Evolutionary conservation across 495 filamentous ascomycete species (phyloP), one percentile per base, ranked within the genome.

Genomic region (Haplographium delicatum): DNA sequence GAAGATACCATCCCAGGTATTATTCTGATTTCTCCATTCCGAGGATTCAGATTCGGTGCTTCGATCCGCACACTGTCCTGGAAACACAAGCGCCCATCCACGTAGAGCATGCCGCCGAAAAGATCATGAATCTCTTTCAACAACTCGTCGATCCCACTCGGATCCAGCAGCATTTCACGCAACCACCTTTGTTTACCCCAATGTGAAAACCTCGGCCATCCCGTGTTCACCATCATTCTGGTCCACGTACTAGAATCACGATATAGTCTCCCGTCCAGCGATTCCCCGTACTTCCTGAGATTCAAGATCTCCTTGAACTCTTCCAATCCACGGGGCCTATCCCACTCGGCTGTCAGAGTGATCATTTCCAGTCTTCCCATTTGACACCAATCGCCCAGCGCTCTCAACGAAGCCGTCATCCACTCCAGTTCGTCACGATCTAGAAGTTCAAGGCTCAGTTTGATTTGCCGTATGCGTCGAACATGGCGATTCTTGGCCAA

Each of bases 351-450:
- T 13, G 38, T 23, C 7, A 61, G 24, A 13, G 51, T 51, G 8
- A 61, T 57, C 16, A 47, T 51, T 26, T 49, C 22, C 18, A 61
- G 26, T 18, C 28, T 43, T 42, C 53, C 49, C 3, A 9, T 22
- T 16, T 18, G 23, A 25, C 45, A 41, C 43, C 50, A 57, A 11
- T 35, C 25, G 22, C 13, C 20, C 25, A 61, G 42, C 1, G 54
- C 40, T 40, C 37, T 18, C 26, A 57, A 19, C 5, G 53, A 52
- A 3, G 37, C 31, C 0, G 37, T 18, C 22, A 61, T 54, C 58
- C 58, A 61, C 30, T 61, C 54, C 28, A 61, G 41, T 33, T 61
- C 58, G 27, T 61, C 58, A n/a, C 54, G 42, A 46, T 61, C 58
- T 8, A 61, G 47, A 10, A 61, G 37, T 25, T 57, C 58, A 5